Percentiles rank a stretch among this genome's conserved stretches.
phyloP scores from a whole-genome alignment of 257 asterid species.

The Parsonsia alboflavescens region DNA sequence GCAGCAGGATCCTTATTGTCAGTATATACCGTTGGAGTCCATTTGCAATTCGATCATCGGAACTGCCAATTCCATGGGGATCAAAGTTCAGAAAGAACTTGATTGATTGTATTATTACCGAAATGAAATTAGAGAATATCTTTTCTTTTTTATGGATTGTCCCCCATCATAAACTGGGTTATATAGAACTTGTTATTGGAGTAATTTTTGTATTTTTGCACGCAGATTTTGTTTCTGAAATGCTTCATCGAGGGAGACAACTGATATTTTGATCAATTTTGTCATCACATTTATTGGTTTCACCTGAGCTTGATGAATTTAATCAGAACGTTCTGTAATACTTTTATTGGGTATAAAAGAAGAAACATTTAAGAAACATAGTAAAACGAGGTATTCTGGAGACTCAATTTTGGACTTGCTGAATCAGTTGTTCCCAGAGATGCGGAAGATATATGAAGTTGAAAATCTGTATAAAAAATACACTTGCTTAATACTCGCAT shows the following conservation, averaged over 20 bases:
- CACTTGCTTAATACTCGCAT: too few species aligned
- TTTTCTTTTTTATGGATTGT: background rate
- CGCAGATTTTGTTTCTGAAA: background rate
- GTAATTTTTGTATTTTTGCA: background rate
- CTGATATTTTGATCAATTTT: background rate
- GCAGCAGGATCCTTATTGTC: constrained; percentile 74
- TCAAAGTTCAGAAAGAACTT: constrained; percentile 67
- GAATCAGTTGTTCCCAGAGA: too few species aligned
- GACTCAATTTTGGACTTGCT: too few species aligned
- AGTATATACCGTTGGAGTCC: constrained; percentile 72
- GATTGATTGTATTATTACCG: constrained; percentile 30
- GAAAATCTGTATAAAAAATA: too few species aligned
- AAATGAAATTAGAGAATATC: background rate
- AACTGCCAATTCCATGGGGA: constrained; percentile 82
- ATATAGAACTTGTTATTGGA: background rate
- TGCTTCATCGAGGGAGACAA: background rate
- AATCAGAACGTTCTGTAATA: background rate
- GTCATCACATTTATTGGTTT: background rate
- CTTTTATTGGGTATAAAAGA: background rate
- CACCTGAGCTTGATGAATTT: background rate
- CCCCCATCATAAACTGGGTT: background rate
- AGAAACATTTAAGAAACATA: background rate
- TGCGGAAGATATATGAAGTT: too few species aligned
- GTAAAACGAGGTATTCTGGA: background rate
- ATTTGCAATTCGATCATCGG: constrained; percentile 76